Base-by-base conservation (phyloP, 2,329 filamentous ascomycete genomes). In the Hysterium pulicare region DNA sequence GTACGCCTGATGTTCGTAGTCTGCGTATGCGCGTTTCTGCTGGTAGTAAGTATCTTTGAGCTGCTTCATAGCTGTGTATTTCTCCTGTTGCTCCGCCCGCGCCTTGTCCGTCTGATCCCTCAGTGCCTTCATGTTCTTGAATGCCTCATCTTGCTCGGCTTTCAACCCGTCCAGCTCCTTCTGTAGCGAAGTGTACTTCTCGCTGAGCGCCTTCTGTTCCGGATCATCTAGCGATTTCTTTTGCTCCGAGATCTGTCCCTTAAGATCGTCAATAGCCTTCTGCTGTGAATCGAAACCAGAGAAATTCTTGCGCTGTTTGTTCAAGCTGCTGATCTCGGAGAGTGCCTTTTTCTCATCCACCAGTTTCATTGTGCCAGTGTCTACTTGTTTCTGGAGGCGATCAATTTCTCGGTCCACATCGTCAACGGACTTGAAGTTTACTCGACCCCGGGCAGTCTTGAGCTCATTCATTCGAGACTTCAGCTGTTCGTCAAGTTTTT, bases 281-380 rank as follows among this genome's bases (percentile, higher is more conserved):
- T 97, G 87, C 24, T 83, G 77, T 46, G 86, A 83, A 46, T 95
- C 89, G 60, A 97, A 86, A 48, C 83, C 81, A 45, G 83, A 82
- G 67, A 98, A 96, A 70, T 82, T 86, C 82, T 96, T 97, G 73
- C 87, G 87, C 61, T 86, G 80, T 76, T 94, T 95, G 69, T 86
- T 84, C 54, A 97, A 74, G 66, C 74, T 84, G 37, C 86, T 87
- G 57, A 95, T 84, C 59, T 96, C 89, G 38, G 79, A 73, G 16
- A 97, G 77, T 7, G 88, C 84, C 79, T 96, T 97, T 78, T 89
- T 94, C 81, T 97, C 93, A 58, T 98, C 93, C 9, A 97, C 93
- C 39, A 98, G 76, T 73, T 90, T 95, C 86, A 98, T 90, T 66
- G 80, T 86, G 51, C 91, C 91, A 26, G 83, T 80, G 67, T 95